phyloP scores from a whole-genome alignment of 2,329 filamentous ascomycete species.

The Arthrobotrys sinensis region DNA sequence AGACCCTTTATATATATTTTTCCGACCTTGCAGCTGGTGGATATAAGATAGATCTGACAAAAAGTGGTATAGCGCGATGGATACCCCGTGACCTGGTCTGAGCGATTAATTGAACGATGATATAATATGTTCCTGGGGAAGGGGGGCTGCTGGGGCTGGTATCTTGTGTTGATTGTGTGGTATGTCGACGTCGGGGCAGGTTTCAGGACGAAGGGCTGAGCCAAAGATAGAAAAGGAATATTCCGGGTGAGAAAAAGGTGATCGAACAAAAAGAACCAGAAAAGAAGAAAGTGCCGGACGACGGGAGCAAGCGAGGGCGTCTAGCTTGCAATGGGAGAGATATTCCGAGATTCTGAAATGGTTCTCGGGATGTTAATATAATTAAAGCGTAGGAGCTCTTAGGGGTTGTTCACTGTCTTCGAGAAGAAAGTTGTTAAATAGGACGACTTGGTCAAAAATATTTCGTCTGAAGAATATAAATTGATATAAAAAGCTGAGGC shows the following conservation, averaged over 20 bases:
- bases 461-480: slow-evolving; percentile 41
- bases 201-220: slow-evolving; percentile 33
- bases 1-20: slow-evolving; percentile 37
- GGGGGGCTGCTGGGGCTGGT: slow-evolving; percentile 16
- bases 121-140: slow-evolving; percentile 37
- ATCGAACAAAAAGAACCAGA: slow-evolving; percentile 18
- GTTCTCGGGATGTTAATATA: slow-evolving; percentile 37
- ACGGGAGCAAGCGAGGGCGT: slow-evolving; percentile 60
- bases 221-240: slow-evolving; percentile 47
- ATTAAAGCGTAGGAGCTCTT: slow-evolving; percentile 52
- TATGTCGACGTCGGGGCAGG: slow-evolving; percentile 41
- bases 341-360: slow-evolving; percentile 56
- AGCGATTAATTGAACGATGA: slow-evolving; percentile 59
- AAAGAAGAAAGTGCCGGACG: slow-evolving; percentile 36
- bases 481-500: slow-evolving; percentile 42
- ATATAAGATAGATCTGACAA: slow-evolving; percentile 37
- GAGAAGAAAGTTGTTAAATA: slow-evolving; percentile 53
- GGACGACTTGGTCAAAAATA: slow-evolving; percentile 30
- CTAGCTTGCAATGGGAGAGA: slow-evolving; percentile 50
- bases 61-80: slow-evolving; percentile 45
- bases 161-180: slow-evolving; percentile 58
- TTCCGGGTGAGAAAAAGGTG: slow-evolving; percentile 27
- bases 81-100: slow-evolving; percentile 61
- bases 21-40: slow-evolving; percentile 19
- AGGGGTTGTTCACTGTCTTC: slow-evolving; percentile 34